Conservation (phyloP, 1,139 yeast genomes). For the Taphrina communis region DNA sequence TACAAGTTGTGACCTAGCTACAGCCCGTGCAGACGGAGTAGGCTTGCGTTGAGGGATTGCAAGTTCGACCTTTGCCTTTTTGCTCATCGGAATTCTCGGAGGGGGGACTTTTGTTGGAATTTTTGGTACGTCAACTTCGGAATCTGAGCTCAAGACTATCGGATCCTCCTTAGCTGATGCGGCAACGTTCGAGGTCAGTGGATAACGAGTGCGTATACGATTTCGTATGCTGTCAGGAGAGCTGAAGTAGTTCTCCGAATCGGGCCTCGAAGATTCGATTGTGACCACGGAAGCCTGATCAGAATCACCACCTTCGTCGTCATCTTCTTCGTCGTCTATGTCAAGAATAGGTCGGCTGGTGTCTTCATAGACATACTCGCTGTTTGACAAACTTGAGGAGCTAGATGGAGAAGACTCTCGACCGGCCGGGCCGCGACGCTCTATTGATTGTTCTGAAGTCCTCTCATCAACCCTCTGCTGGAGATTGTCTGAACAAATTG, state of each 20-base stretch:
- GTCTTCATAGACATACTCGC: slow-evolving; percentile 4
- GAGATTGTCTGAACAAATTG: neutral
- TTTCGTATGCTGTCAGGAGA: slow-evolving; percentile 1
- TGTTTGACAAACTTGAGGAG: neutral
- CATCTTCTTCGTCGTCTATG: neutral
- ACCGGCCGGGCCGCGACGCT: neutral
- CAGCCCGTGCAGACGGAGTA: neutral
- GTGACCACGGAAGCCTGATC: neutral
- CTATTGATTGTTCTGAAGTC: neutral
- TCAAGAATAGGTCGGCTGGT: neutral
- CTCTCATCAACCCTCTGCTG: no score
- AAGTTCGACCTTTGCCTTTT: neutral
- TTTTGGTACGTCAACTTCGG: neutral
- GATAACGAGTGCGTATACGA: neutral
- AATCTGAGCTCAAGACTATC: slow-evolving; percentile 4
- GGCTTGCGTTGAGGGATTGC: neutral
- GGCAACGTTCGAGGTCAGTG: neutral
- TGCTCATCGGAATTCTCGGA: neutral
- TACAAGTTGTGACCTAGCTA: neutral
- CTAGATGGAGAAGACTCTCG: neutral
- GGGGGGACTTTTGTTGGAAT: neutral
- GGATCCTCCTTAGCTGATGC: neutral
- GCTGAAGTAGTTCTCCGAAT: slow-evolving; percentile 2
- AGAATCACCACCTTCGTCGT: no score
- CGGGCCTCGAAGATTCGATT: neutral